phyloP scores from a whole-genome alignment of 495 filamentous ascomycete genomes.

The Neurospora hispaniola region DNA sequence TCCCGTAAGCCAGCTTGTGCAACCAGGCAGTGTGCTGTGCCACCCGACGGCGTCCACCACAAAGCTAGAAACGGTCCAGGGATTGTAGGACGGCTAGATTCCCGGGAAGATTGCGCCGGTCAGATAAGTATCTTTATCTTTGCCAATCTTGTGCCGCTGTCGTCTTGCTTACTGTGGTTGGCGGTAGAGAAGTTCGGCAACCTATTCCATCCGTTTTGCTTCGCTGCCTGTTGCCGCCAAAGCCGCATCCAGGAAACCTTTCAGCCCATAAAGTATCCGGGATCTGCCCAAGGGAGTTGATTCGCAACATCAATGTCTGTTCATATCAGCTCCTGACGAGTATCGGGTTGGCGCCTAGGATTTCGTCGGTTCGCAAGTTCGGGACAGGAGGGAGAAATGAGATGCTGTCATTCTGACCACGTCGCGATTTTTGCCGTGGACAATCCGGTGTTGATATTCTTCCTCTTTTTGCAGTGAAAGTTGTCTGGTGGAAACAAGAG shows the following conservation, averaged over 20 bases:
- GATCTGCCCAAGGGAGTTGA: background rate
- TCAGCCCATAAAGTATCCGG: background rate
- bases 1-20: background rate
- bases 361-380: background rate
- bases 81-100: background rate
- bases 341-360: background rate
- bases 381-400: background rate
- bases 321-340: background rate
- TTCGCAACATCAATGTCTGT: background rate
- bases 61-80: background rate
- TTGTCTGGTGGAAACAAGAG: background rate
- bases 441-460: too few relatives aligned
- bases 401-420: background rate
- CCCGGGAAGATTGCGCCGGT: background rate
- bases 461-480: background rate
- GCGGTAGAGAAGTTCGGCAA: background rate
- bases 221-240: too few relatives aligned
- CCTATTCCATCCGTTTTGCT: background rate
- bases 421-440: too few relatives aligned
- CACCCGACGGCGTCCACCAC: background rate
- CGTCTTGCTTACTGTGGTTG: background rate
- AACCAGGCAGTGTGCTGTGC: background rate
- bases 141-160: background rate
- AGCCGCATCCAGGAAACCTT: too few relatives aligned
- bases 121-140: background rate